Conservation (phyloP, 306 rosid genomes). For the Vicia villosa region DNA sequence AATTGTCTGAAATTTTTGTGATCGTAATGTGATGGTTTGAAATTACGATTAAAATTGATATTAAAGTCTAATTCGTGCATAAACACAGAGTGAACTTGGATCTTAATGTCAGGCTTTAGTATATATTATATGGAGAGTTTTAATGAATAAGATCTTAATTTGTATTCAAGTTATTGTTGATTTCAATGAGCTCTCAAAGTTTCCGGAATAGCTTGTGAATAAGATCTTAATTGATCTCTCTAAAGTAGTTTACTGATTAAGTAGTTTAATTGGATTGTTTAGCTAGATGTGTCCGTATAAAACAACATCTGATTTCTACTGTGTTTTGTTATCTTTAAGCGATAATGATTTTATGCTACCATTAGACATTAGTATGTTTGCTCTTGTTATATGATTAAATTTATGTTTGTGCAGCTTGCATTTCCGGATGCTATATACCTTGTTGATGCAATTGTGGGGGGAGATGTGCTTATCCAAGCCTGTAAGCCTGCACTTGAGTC, state of each 20-base stretch:
- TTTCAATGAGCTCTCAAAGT: constrained; percentile 3
- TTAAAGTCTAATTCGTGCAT: neutral
- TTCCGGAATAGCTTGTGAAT: neutral
- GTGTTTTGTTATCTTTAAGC: neutral
- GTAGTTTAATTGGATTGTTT: neutral
- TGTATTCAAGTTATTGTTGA: neutral
- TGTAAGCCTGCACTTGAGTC: constrained; percentile 99
- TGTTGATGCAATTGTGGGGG: constrained; percentile 92
- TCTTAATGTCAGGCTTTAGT: neutral
- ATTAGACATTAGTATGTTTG: neutral
- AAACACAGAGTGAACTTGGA: neutral
- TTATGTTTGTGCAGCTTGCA: constrained; percentile 72
- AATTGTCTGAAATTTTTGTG: neutral
- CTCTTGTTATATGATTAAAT: neutral
- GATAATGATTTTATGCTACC: constrained; percentile 8
- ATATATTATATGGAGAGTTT: neutral
- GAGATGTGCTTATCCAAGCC: constrained; percentile 74
- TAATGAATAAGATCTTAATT: neutral
- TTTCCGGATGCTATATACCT: constrained; percentile 92
- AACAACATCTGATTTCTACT: neutral
- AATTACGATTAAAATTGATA: neutral
- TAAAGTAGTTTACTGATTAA: neutral
- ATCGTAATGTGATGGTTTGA: neutral
- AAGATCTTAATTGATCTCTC: neutral
- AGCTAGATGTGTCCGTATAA: neutral